Evolutionary conservation across 23 red algal species (phyloP).

Genomic region (Porphyridium purpureum): DNA sequence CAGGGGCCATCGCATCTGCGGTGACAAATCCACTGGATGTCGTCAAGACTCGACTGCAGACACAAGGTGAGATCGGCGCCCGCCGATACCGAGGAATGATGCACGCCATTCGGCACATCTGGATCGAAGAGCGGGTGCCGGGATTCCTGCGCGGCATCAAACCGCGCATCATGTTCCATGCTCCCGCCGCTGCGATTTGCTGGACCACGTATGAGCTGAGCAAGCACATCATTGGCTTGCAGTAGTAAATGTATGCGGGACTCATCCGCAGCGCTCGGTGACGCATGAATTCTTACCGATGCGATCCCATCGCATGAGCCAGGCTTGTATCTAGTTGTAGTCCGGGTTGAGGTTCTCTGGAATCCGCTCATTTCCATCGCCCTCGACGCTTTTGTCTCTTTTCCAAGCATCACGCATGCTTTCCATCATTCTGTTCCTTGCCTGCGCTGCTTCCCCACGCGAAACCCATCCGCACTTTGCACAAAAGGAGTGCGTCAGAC

Average conservation of each 20-base stretch:
- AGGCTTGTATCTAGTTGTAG: too few species aligned
- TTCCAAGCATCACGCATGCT: too few species aligned
- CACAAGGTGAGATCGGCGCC: conserved; percentile 91
- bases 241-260: neutral
- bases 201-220: conserved; percentile 81
- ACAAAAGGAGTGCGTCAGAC: too few species aligned
- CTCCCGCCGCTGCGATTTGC: conserved; percentile 79
- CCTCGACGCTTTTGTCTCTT: too few species aligned
- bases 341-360: too few species aligned
- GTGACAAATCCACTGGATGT: conserved; percentile 88
- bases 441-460: too few species aligned
- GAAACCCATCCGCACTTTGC: too few species aligned
- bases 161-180: conserved; percentile 81
- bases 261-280: neutral
- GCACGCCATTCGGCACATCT: conserved; percentile 32
- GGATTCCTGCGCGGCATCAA: conserved; percentile 58
- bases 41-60: conserved; percentile 82
- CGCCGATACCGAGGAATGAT: conserved; percentile 57
- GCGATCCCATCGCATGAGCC: too few species aligned
- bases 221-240: conserved; percentile 36
- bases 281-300: too few species aligned
- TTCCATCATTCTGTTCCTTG: too few species aligned
- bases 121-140: conserved; percentile 36
- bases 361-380: too few species aligned
- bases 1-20: conserved; percentile 50